Conservation (phyloP, 192 early-diverging fungal species). For the Mortierella hygrophila region DNA sequence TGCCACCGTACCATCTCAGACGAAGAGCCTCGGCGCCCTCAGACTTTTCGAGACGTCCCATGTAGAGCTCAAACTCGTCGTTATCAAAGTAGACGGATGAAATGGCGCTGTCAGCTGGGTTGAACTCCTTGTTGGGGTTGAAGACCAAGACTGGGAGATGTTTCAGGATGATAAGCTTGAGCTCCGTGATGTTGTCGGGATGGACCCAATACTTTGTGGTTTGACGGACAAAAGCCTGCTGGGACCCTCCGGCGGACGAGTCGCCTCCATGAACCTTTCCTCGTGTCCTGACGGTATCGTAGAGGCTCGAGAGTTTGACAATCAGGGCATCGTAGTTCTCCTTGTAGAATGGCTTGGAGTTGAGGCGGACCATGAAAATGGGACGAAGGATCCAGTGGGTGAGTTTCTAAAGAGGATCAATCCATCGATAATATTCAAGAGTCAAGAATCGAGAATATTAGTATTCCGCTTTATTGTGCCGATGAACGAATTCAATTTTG, state of each 20-base stretch:
- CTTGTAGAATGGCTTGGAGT: conserved; percentile 87
- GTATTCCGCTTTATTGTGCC: background rate
- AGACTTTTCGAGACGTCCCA: conserved; percentile 90
- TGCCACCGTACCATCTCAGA: conserved; percentile 97
- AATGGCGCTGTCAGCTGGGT: conserved; percentile 89
- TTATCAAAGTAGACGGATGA: conserved; percentile 98
- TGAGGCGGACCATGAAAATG: conserved; percentile 84
- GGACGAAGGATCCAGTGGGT: conserved; percentile 87
- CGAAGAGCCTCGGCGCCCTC: conserved; percentile 96
- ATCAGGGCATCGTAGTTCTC: conserved; percentile 93
- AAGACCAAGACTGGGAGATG: conserved; percentile 95
- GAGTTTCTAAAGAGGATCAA: conserved; percentile 74
- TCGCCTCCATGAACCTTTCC: conserved; percentile 74
- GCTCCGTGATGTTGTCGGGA: conserved; percentile 95
- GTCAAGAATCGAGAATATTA: conserved; percentile 8
- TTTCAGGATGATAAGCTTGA: conserved; percentile 94
- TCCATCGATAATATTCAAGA: background rate
- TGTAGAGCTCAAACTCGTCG: conserved; percentile 93
- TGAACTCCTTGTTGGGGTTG: conserved; percentile 81
- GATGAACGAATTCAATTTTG: background rate
- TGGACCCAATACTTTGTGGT: conserved; percentile 99
- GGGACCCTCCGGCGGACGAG: conserved; percentile 64
- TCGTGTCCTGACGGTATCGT: conserved; percentile 84
- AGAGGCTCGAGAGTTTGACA: conserved; percentile 86
- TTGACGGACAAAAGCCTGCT: conserved; percentile 88